Evolutionary conservation across 2,329 filamentous ascomycete genomes (phyloP).

Genomic region (Colletotrichum orbiculare): DNA sequence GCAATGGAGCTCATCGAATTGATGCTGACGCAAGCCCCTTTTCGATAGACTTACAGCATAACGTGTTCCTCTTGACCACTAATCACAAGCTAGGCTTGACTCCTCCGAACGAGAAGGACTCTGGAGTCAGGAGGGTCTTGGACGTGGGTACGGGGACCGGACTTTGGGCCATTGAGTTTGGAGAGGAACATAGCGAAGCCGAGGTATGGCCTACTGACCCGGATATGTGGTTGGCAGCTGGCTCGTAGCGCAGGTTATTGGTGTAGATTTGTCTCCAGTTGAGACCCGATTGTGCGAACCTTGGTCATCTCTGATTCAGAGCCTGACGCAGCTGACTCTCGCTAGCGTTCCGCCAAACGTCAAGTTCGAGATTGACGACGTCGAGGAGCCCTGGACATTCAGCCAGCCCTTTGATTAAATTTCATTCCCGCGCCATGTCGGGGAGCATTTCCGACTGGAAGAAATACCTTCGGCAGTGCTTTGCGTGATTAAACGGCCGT

Average conservation of each 20-base stretch:
- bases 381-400: constrained; percentile 47
- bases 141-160: constrained; percentile 62
- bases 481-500: no score
- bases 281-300: constrained; percentile 47
- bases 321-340: not conserved
- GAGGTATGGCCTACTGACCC: constrained; percentile 35
- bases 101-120: constrained; percentile 40
- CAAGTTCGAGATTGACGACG: constrained; percentile 53
- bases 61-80: constrained; percentile 46
- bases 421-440: not conserved
- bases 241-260: constrained; percentile 43
- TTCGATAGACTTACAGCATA: constrained; percentile 48
- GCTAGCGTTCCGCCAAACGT: constrained; percentile 54
- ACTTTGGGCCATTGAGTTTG: constrained; percentile 57
- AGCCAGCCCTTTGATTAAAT: constrained; percentile 46
- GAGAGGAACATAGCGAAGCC: constrained; percentile 46
- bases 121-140: constrained; percentile 45
- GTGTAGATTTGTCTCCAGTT: constrained; percentile 54
- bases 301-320: not conserved
- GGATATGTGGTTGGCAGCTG: no score
- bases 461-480: constrained; percentile 26
- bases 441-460: not conserved
- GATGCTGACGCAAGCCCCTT: not conserved
- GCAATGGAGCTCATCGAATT: no score
- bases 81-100: constrained; percentile 43